Conservation (phyloP, 2,329 filamentous ascomycete species). For the Chlorencoelia australis region DNA sequence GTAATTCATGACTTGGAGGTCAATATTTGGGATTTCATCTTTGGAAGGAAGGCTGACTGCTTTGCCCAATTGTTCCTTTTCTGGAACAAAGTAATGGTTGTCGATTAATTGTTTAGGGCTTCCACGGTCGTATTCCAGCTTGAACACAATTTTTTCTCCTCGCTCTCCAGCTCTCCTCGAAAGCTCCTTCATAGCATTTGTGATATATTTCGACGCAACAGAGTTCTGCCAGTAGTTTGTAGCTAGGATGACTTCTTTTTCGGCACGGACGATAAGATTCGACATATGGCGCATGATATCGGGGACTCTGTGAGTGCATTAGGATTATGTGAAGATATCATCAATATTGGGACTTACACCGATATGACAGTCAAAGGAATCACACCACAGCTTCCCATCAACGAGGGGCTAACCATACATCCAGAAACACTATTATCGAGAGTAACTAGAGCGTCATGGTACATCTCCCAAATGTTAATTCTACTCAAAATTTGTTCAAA, state of each 20-base stretch:
- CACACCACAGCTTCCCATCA: conserved; percentile 51
- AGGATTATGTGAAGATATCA: conserved; percentile 8
- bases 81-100: conserved; percentile 51
- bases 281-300: conserved; percentile 67
- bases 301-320: conserved; percentile 38
- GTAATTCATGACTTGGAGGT: conserved; percentile 64
- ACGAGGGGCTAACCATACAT: conserved; percentile 44
- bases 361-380: conserved; percentile 61
- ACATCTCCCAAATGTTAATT: conserved; percentile 16
- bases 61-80: conserved; percentile 46
- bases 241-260: conserved; percentile 62
- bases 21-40: conserved; percentile 59
- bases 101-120: conserved; percentile 52
- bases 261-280: conserved; percentile 63
- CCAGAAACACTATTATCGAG: conserved; percentile 26
- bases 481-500: neutral
- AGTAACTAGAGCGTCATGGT: conserved; percentile 21
- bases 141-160: conserved; percentile 51
- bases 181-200: conserved; percentile 58
- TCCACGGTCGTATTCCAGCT: conserved; percentile 67
- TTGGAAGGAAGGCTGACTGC: conserved; percentile 50
- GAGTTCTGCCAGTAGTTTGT: conserved; percentile 67
- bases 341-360: conserved; percentile 28
- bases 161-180: conserved; percentile 51
- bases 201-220: conserved; percentile 56